Evolutionary conservation across 805 yeast species (phyloP), one percentile per base, ranked within the genome.

Genomic region (Nakazawaea siamensis): DNA sequence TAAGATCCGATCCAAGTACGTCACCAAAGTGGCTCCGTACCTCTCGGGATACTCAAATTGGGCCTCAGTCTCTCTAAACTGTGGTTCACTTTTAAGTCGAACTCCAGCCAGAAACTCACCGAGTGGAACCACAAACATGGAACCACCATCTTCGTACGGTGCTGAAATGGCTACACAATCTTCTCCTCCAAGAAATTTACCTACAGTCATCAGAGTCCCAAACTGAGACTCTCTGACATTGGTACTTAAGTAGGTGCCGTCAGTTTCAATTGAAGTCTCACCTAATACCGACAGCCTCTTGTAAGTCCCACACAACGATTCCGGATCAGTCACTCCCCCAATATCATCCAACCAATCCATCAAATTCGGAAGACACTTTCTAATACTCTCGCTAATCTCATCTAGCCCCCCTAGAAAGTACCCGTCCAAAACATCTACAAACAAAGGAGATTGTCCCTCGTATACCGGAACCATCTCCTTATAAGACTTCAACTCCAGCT

Each of bases 321-420:
- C 59, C 2, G 67, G 58, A 36, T 57, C 48, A 1, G 17, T 16
- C 7, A 40, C 39, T 1, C 36, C 18, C 1, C 38, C 27, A 1
- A 54, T 56, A 4, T 48, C 38, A 0, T 42, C 47, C 38, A 73
- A 61, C 78, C 78, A 73, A 0, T 29, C 13, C 6, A 59, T 41
- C 15, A 73, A 45, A 2, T 50, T 50, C 1, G 51, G 43, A 4
- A 64, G 16, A 40, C 81, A 75, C 14, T 41, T 47, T 11, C 50
- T 42, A 1, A 62, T 52, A 2, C 74, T 57, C 24, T 49, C 42
- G 2, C 60, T 49, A 36, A 73, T 62, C 29, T 74, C 79, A 20
- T 60, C 57, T 8, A 72, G 33, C 0, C 81, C 81, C 1, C 81
- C 81, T 29, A 65, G 56, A 35, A 53, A 69, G 39, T 75, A 75